Evolutionary conservation across 768 basidiomycete genomes (phyloP).

Genomic region (Coprinopsis strossmayeri): DNA sequence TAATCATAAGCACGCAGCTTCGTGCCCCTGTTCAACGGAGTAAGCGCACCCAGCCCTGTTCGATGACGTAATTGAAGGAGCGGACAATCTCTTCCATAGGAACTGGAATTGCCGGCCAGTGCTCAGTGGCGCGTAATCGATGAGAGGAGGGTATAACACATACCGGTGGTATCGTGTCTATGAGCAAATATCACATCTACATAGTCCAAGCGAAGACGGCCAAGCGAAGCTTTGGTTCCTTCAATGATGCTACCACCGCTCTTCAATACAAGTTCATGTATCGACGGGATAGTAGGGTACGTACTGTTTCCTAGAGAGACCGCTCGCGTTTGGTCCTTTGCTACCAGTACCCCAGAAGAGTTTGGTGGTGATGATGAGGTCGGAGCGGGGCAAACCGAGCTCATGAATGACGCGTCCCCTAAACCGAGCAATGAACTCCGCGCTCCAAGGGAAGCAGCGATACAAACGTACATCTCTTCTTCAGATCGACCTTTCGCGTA

Average conservation of each 20-base stretch:
- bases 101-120: too few relatives aligned
- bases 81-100: constrained; percentile 77
- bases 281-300: constrained; percentile 21
- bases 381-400: constrained; percentile 55
- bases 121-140: too few relatives aligned
- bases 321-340: constrained; percentile 49
- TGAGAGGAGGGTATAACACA: not conserved
- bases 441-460: not conserved
- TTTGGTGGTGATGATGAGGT: constrained; percentile 77
- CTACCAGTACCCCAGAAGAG: constrained; percentile 68
- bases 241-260: constrained; percentile 55
- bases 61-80: constrained; percentile 74
- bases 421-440: not conserved
- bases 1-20: not conserved
- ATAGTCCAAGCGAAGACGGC: constrained; percentile 68
- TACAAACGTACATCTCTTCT: constrained; percentile 50
- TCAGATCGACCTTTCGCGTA: constrained; percentile 67
- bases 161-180: constrained; percentile 47
- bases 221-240: constrained; percentile 59
- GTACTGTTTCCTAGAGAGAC: constrained; percentile 55
- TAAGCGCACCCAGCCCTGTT: constrained; percentile 52
- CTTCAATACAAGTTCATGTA: not conserved
- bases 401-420: constrained; percentile 73
- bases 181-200: constrained; percentile 73
- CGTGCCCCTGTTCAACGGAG: not conserved